A percentile compares a stretch with the other conserved stretches of the same genome.
These are phyloP conservation scores for Monosporascus sp. DNA, from an alignment of 2,329 filamentous ascomycete genomes.

Conservation along the genomic window DNA sequence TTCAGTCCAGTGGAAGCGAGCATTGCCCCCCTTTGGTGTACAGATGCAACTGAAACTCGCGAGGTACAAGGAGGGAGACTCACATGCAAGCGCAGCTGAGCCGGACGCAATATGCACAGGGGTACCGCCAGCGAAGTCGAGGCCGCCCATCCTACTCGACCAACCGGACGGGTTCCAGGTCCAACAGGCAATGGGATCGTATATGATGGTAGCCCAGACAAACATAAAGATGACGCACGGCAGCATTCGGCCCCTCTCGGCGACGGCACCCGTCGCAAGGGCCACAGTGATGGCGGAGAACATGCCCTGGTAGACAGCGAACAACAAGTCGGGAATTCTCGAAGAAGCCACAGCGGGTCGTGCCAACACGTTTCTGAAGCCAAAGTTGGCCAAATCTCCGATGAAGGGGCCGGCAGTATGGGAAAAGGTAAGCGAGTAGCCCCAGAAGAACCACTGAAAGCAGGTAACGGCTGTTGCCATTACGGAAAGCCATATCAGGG, in stretches of 20 bases:
- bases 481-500: conserved; percentile 83
- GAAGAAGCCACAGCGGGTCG: conserved; percentile 68
- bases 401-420: conserved; percentile 72
- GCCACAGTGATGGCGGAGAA: conserved; percentile 83
- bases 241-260: conserved; percentile 82
- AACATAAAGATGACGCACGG: conserved; percentile 91
- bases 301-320: conserved; percentile 84
- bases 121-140: conserved; percentile 87
- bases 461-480: conserved; percentile 79
- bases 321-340: conserved; percentile 76
- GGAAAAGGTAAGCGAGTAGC: conserved; percentile 77
- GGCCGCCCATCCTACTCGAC: conserved; percentile 71
- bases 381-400: conserved; percentile 74
- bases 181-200: conserved; percentile 92
- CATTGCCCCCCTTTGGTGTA: too few relatives aligned
- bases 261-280: conserved; percentile 76
- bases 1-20: too few relatives aligned
- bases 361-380: conserved; percentile 69
- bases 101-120: conserved; percentile 87
- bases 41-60: too few relatives aligned
- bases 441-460: conserved; percentile 96
- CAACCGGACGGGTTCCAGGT: conserved; percentile 84
- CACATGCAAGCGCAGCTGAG: conserved; percentile 70
- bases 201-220: conserved; percentile 83
- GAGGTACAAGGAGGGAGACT: conserved; percentile 9